phyloP scores from a whole-genome alignment of 2,329 filamentous ascomycete species.

The Cordyceps tenuipes region DNA sequence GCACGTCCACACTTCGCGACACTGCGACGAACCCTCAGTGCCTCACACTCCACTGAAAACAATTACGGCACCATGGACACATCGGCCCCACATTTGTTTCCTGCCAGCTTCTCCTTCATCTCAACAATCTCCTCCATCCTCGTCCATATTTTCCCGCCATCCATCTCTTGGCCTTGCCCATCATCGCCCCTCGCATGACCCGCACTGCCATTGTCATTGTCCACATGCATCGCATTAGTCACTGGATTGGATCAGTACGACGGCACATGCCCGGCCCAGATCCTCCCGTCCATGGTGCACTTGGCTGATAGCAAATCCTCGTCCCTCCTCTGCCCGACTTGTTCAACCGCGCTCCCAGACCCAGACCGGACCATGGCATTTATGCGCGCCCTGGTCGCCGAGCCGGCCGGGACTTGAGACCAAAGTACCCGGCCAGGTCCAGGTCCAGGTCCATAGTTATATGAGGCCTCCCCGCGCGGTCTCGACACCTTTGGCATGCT shows the following conservation, averaged over 20 bases:
- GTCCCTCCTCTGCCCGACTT: not conserved
- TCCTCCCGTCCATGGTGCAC: not conserved
- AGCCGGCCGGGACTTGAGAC: not conserved
- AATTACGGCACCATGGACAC: not conserved
- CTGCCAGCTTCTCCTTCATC: not conserved
- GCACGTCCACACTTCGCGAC: no score
- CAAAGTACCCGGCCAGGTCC: no score
- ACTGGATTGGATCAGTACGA: slow-evolving; percentile 5
- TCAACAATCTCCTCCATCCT: not conserved
- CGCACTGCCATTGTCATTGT: not conserved
- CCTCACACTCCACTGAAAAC: no score
- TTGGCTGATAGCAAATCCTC: not conserved
- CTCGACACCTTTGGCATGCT: not conserved
- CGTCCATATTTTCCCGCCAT: not conserved
- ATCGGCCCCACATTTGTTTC: not conserved
- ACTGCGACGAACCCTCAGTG: no score
- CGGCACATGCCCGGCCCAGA: not conserved
- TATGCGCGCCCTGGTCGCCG: not conserved
- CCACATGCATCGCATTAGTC: slow-evolving; percentile 8
- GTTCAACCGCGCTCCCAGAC: not conserved
- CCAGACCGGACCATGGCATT: not conserved
- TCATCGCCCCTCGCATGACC: not conserved
- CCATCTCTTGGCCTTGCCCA: slow-evolving; percentile 1
- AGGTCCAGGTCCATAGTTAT: not conserved
- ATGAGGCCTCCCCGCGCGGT: not conserved